A percentile compares a stretch with the other conserved stretches of the same genome.
Conservation (phyloP, 2,329 filamentous ascomycete species). For the Leptodontidium sp. region DNA sequence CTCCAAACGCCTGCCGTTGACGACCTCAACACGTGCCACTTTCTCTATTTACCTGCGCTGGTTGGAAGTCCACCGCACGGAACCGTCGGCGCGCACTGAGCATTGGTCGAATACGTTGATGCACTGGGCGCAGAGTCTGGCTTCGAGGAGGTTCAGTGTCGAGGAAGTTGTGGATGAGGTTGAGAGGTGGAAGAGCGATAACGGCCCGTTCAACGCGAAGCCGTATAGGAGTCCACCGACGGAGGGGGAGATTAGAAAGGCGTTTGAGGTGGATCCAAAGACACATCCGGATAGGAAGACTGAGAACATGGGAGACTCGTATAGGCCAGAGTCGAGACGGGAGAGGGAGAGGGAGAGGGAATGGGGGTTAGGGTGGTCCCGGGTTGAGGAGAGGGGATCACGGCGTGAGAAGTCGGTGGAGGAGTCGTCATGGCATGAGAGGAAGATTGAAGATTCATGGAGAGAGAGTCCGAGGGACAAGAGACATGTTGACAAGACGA, state of each 20-base stretch:
- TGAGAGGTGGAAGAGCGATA: slow-evolving; percentile 33
- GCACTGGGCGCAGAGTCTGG: slow-evolving; percentile 40
- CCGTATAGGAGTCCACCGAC: slow-evolving; percentile 6
- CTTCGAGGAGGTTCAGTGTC: slow-evolving; percentile 30
- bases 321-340: not conserved
- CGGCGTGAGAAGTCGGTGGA: not conserved
- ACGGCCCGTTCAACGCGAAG: slow-evolving; percentile 20
- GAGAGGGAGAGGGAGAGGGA: slow-evolving; percentile 1
- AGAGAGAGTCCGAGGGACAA: not conserved
- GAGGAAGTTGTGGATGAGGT: slow-evolving; percentile 32
- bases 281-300: not conserved
- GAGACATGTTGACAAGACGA: not conserved
- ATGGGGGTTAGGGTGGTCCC: not conserved
- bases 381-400: not conserved
- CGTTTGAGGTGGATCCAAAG: not conserved
- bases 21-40: slow-evolving; percentile 26
- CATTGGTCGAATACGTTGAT: slow-evolving; percentile 39
- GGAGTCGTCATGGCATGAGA: not conserved
- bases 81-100: slow-evolving; percentile 27
- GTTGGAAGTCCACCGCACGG: slow-evolving; percentile 40
- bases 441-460: not conserved
- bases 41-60: slow-evolving; percentile 40
- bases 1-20: slow-evolving; percentile 30
- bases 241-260: not conserved
- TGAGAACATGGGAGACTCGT: not conserved